Conservation (phyloP, 192 early-diverging fungal genomes). For the Backusella mclennaniae region DNA sequence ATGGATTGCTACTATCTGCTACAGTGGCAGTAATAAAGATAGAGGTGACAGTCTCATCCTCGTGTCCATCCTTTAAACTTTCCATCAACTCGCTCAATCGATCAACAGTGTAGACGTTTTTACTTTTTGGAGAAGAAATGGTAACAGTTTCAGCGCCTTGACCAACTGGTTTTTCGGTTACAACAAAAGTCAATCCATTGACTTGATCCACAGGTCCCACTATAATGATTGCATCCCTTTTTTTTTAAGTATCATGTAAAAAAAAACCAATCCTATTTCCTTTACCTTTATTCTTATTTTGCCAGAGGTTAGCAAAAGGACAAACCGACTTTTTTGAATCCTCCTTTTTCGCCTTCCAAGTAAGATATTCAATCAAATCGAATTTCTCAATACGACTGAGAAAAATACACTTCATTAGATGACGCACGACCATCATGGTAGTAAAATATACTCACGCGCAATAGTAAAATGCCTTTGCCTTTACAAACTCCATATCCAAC, state of each 20-base stretch:
- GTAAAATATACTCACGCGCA: slow-evolving; percentile 31
- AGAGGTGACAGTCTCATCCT: slow-evolving; percentile 28
- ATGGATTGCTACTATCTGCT: slow-evolving; percentile 11
- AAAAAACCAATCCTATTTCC: neutral
- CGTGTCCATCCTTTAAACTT: slow-evolving; percentile 8
- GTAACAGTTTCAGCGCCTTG: slow-evolving; percentile 35
- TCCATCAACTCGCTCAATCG: slow-evolving; percentile 38
- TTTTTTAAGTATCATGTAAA: neutral
- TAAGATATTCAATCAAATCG: slow-evolving; percentile 42
- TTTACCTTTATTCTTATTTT: slow-evolving; percentile 44
- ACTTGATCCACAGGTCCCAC: neutral
- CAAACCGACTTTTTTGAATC: slow-evolving; percentile 40
- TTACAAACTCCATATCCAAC: slow-evolving; percentile 43
- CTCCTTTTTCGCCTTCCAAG: slow-evolving; percentile 44
- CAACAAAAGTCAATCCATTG: slow-evolving; percentile 13
- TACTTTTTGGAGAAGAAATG: slow-evolving; percentile 41
- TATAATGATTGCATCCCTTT: slow-evolving; percentile 16
- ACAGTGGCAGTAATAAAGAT: slow-evolving; percentile 37
- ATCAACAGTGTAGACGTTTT: slow-evolving; percentile 34
- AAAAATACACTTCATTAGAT: neutral
- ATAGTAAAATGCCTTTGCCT: slow-evolving; percentile 51
- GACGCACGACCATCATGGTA: neutral
- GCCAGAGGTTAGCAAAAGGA: slow-evolving; percentile 57
- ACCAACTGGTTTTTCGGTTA: slow-evolving; percentile 6
- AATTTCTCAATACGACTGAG: slow-evolving; percentile 42